phyloP scores from a whole-genome alignment of 371 early-diverging fungal genomes.

The Amoeboradix gromovi region DNA sequence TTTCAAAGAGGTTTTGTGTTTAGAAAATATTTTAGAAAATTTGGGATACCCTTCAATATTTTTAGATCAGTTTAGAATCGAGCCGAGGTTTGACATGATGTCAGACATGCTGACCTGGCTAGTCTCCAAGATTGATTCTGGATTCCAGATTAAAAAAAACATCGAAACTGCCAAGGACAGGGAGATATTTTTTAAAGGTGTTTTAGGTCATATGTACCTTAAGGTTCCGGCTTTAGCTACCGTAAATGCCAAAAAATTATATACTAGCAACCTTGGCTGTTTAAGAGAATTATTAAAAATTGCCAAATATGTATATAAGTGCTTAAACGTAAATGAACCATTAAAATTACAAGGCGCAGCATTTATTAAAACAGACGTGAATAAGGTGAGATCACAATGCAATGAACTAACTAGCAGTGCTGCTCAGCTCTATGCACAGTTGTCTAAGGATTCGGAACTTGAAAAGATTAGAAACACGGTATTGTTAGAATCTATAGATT shows the following conservation, averaged over 20 bases:
- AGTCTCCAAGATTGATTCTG: neutral
- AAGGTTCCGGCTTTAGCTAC: neutral
- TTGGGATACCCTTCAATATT: neutral
- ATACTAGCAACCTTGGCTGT: neutral
- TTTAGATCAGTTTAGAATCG: neutral
- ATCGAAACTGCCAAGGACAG: neutral
- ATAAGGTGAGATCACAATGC: neutral
- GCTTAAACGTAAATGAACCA: neutral
- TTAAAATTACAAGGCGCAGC: neutral
- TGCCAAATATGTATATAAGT: neutral
- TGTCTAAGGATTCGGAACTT: neutral
- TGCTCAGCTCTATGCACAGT: neutral
- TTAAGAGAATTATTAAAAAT: neutral
- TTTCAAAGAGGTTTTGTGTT: neutral
- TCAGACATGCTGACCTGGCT: neutral
- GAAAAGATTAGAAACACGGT: neutral
- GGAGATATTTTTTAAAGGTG: neutral
- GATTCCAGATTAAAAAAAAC: neutral
- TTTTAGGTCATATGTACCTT: neutral
- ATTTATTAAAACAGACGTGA: neutral
- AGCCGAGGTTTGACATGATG: neutral
- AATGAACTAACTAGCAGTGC: neutral
- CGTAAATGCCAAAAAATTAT: neutral
- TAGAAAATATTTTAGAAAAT: neutral
- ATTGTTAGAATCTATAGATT: neutral